phyloP scores from a whole-genome alignment of 2,329 filamentous ascomycete genomes.

The Neonectria sp. region DNA sequence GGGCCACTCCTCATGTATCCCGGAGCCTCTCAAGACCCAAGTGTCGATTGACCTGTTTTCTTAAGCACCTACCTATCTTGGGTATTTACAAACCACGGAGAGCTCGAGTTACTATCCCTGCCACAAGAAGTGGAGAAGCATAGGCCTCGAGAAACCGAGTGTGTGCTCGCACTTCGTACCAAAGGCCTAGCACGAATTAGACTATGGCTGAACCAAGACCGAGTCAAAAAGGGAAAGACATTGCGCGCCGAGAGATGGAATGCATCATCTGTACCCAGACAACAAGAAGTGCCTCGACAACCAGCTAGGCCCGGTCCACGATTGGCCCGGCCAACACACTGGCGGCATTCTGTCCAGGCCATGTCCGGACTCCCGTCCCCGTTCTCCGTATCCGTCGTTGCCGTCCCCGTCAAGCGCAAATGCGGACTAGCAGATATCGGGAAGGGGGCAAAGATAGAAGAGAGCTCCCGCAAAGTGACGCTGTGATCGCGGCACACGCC shows the following conservation, averaged over 20 bases:
- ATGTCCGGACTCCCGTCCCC: not conserved
- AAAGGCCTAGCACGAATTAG: too few species aligned
- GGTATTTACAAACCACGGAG: not conserved
- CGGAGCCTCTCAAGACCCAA: not conserved
- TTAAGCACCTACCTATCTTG: not conserved
- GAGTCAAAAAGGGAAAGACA: not conserved
- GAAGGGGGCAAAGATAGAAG: not conserved
- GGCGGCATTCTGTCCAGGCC: not conserved
- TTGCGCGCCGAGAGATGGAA: constrained; percentile 10
- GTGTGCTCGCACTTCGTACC: not conserved
- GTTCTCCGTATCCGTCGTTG: not conserved
- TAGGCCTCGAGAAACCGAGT: not conserved
- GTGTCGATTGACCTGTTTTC: not conserved
- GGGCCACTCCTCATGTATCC: not conserved
- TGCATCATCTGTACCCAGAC: constrained; percentile 9
- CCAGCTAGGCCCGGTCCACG: not conserved
- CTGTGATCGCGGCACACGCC: constrained; percentile 15
- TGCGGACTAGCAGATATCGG: not conserved
- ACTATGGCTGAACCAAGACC: not conserved
- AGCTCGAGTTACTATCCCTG: not conserved
- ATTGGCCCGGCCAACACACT: not conserved
- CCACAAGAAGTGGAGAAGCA: not conserved
- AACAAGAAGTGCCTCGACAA: constrained; percentile 1
- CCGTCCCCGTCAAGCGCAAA: not conserved
- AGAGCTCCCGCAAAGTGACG: not conserved